Conservation (phyloP, 768 basidiomycete species). For the Macrolepiota fuliginosa region DNA sequence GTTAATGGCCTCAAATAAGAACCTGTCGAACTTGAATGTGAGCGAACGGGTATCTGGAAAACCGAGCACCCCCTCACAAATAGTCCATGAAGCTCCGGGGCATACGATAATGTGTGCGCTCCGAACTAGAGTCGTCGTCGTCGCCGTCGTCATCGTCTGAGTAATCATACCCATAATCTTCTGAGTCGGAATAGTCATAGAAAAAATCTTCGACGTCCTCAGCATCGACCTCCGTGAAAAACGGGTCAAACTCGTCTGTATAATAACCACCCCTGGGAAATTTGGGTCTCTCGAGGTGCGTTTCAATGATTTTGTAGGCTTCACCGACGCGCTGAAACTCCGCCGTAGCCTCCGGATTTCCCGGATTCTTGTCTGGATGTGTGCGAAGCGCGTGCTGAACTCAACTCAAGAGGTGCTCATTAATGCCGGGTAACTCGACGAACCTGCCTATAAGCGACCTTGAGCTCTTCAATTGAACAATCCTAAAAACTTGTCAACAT, state of each 20-base stretch:
- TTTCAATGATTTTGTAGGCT: constrained; percentile 61
- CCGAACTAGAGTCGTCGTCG: constrained; percentile 21
- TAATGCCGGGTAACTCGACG: background rate
- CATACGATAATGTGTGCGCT: background rate
- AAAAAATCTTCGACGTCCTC: constrained; percentile 26
- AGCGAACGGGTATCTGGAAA: background rate
- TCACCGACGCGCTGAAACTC: constrained; percentile 70
- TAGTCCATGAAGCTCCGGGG: background rate
- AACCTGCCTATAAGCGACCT: constrained; percentile 68
- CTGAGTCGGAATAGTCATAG: constrained; percentile 30
- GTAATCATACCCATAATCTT: constrained; percentile 34
- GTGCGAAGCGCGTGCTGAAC: constrained; percentile 58
- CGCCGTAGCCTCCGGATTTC: constrained; percentile 60
- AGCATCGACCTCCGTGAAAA: constrained; percentile 34
- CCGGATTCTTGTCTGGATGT: constrained; percentile 78
- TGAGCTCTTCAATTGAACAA: constrained; percentile 60
- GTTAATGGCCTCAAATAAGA: constrained; percentile 21
- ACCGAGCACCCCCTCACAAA: background rate
- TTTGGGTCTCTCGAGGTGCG: constrained; percentile 43
- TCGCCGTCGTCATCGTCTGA: constrained; percentile 25
- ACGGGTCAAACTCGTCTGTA: constrained; percentile 17
- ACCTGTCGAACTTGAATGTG: constrained; percentile 30
- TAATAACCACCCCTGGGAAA: background rate
- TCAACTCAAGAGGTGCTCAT: background rate
- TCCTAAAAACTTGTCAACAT: constrained; percentile 37